phyloP scores from a whole-genome alignment of 164 flowering plant genomes.

The Annona squamosa region DNA sequence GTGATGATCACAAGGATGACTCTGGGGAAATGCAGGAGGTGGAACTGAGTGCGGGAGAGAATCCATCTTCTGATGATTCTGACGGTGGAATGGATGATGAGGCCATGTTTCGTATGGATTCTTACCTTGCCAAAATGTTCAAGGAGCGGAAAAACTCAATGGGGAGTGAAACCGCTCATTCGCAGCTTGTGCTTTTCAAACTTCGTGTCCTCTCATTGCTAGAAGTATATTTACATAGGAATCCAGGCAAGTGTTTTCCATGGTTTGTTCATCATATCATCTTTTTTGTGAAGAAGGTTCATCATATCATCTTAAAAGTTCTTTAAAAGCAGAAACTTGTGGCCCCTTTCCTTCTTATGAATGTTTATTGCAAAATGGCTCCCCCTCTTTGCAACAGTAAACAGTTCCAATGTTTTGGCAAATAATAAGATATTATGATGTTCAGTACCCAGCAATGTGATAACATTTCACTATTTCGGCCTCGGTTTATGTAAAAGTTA shows the following conservation, averaged over 20 bases:
- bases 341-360: neutral
- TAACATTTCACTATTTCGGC: too few relatives aligned
- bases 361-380: neutral
- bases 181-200: slow-evolving; percentile 85
- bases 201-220: slow-evolving; percentile 93
- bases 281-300: neutral
- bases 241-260: slow-evolving; percentile 54
- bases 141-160: slow-evolving; percentile 69
- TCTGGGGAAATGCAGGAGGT: slow-evolving; percentile 42
- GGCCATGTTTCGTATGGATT: slow-evolving; percentile 92
- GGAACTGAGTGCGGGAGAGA: slow-evolving; percentile 28
- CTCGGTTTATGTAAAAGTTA: too few relatives aligned
- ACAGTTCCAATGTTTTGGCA: neutral
- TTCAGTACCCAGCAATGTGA: too few relatives aligned
- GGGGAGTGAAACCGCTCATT: slow-evolving; percentile 74
- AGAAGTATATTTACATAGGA: slow-evolving; percentile 76
- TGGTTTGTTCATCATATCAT: neutral
- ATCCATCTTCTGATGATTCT: slow-evolving; percentile 37
- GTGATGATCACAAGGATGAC: slow-evolving; percentile 52
- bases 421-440: too few relatives aligned
- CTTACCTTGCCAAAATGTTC: slow-evolving; percentile 65
- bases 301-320: neutral
- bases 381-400: neutral
- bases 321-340: neutral
- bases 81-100: slow-evolving; percentile 96